Base-by-base conservation (phyloP, 163 green algal genomes). In the Prototheca stagnorum region DNA sequence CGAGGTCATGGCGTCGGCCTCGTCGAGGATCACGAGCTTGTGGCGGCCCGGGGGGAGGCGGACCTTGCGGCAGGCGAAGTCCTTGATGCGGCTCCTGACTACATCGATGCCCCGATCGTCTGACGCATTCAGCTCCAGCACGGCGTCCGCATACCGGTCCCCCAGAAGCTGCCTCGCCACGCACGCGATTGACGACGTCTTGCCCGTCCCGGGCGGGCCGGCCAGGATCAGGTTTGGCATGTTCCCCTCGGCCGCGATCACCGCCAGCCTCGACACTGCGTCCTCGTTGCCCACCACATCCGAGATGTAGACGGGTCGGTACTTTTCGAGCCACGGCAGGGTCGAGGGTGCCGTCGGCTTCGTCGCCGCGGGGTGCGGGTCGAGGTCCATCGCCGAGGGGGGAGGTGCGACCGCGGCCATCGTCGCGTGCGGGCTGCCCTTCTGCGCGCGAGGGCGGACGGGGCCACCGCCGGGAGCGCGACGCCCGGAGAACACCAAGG, bases 21-120 rank as follows among this genome's bases (percentile, higher is more conserved):
- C 88, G 49, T 98, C 90, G 46, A 99, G 63, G 31, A 99, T 92
- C 25, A 99, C 73, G 22, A 97, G 81, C 63, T 99, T 97, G 59
- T 96, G 85, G 1, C 86, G 59, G 1, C 87, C 85, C 1, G 73
- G 76, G 1, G 89, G 87, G 41, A 95, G 68, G 7, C 80, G 95
- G 4, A 90, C 84, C 68, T 93, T 93, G 51, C 93, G 93, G 64
- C 96, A 84, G 4, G 89, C 86, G 76, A 97, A 99, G 78, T 95
- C 94, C 73, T 97, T 97, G 62, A 99, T 96, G 59, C 93, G 95
- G 74, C 95, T 95, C 31, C 90, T 71, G 26, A 99, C 90, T 5
- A 96, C 85, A 44, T 97, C 87, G 42, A 99, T 97, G n/a, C 90
- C 90, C 45, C 85, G 75, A 59, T 99, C 89, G 49, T 99, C 86